Percentiles rank a stretch among this genome's conserved stretches.
These are phyloP conservation scores for Jamesozyma piceae DNA, from an alignment of 805 yeast species.

Conservation along the genomic window DNA sequence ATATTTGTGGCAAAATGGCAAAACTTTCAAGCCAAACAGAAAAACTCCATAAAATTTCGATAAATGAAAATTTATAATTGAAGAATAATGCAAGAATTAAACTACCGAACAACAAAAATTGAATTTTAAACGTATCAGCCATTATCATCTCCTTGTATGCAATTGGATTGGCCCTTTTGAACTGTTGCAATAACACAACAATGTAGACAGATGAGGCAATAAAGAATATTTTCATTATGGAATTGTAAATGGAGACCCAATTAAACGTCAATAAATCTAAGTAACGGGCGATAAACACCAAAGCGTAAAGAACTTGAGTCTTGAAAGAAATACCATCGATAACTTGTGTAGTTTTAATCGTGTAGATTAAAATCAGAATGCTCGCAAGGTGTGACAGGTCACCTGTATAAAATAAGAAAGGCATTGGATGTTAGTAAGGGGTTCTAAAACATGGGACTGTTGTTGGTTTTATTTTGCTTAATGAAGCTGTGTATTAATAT, in stretches of 20 bases:
- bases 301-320: slow-evolving; percentile 70
- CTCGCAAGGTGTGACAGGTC: slow-evolving; percentile 80
- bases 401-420: slow-evolving; percentile 32
- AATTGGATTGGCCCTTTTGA: slow-evolving; percentile 40
- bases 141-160: slow-evolving; percentile 44
- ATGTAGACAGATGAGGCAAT: slow-evolving; percentile 68
- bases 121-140: slow-evolving; percentile 66
- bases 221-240: slow-evolving; percentile 73
- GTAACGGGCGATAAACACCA: slow-evolving; percentile 69
- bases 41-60: slow-evolving; percentile 77
- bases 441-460: too few species aligned
- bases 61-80: slow-evolving; percentile 50
- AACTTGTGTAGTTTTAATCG: slow-evolving; percentile 55
- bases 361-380: slow-evolving; percentile 62
- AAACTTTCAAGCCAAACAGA: slow-evolving; percentile 88
- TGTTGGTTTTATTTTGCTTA: too few species aligned
- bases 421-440: background rate
- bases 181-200: slow-evolving; percentile 53
- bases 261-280: slow-evolving; percentile 42
- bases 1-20: slow-evolving; percentile 88
- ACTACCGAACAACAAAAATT: slow-evolving; percentile 60
- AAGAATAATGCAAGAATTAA: slow-evolving; percentile 50
- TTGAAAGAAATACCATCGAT: slow-evolving; percentile 81
- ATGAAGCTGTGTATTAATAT: too few species aligned
- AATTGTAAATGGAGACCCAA: slow-evolving; percentile 62